phyloP scores from a whole-genome alignment of 2,329 filamentous ascomycete species.

The Alternaria burnsii region DNA sequence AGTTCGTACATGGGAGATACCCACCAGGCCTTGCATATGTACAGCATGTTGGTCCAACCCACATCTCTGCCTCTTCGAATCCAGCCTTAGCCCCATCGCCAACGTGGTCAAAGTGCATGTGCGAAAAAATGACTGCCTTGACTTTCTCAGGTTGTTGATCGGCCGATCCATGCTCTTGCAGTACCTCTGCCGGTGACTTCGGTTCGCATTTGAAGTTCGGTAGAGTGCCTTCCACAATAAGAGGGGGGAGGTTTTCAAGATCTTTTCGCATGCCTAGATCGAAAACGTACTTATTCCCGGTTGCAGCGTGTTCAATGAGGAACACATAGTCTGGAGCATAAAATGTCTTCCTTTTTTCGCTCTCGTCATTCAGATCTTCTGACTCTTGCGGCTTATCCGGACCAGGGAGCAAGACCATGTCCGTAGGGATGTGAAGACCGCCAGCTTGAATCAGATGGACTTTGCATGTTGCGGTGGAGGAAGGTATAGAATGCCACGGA shows the following conservation, averaged over 20 bases:
- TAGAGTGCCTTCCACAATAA: slow-evolving; percentile 53
- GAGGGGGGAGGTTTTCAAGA: slow-evolving; percentile 52
- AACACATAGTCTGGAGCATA: slow-evolving; percentile 46
- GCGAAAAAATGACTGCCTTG: slow-evolving; percentile 51
- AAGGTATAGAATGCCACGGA: slow-evolving; percentile 41
- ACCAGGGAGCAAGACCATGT: slow-evolving; percentile 57
- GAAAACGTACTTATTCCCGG: slow-evolving; percentile 57
- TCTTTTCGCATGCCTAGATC: slow-evolving; percentile 64
- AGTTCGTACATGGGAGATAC: neutral
- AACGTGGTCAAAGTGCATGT: slow-evolving; percentile 54
- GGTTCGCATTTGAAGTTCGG: slow-evolving; percentile 48
- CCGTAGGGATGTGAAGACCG: slow-evolving; percentile 56
- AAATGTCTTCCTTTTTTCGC: slow-evolving; percentile 30
- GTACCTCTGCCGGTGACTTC: slow-evolving; percentile 39
- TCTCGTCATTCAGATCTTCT: slow-evolving; percentile 43
- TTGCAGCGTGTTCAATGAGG: slow-evolving; percentile 39
- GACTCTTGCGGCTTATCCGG: slow-evolving; percentile 54
- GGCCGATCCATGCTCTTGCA: slow-evolving; percentile 33
- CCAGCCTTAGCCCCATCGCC: slow-evolving; percentile 50
- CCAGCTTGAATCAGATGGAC: slow-evolving; percentile 49
- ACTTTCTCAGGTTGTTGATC: slow-evolving; percentile 51
- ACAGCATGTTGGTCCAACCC: slow-evolving; percentile 50
- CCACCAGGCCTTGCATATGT: slow-evolving; percentile 40
- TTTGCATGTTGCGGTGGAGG: slow-evolving; percentile 34
- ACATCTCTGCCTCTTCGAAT: slow-evolving; percentile 49